Evolutionary conservation across 2,329 filamentous ascomycete species (phyloP).

Genomic region (Paecilomyces sp.): DNA sequence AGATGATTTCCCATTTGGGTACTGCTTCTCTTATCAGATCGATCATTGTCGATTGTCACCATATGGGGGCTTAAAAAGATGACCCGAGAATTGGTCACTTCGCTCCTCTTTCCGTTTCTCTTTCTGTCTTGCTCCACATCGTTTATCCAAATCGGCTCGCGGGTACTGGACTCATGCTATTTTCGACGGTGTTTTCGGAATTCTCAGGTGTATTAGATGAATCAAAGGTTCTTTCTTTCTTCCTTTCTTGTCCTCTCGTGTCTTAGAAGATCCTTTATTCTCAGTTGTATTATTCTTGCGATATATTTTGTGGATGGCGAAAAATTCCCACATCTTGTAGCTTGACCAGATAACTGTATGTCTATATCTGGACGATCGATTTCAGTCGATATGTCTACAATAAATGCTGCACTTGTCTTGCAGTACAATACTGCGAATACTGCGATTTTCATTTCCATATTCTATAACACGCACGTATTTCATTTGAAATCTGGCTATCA

Average conservation of each 20-base stretch:
- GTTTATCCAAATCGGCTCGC: not conserved
- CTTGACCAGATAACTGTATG: not conserved
- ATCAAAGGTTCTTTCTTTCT: constrained; percentile 8
- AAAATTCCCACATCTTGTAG: not conserved
- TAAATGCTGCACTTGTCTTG: not conserved
- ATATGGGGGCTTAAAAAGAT: not conserved
- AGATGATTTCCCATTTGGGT: constrained; percentile 15
- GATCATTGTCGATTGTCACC: constrained; percentile 1
- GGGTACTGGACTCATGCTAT: not conserved
- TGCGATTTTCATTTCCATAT: not conserved
- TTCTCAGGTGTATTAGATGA: constrained; percentile 21
- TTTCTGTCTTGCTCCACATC: not conserved
- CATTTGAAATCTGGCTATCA: not conserved
- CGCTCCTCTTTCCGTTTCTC: constrained; percentile 8
- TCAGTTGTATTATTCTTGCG: not conserved
- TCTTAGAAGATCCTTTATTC: not conserved
- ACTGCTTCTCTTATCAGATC: constrained; percentile 2
- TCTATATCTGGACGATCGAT: not conserved
- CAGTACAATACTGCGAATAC: not conserved
- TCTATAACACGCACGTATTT: not conserved
- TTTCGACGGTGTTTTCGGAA: constrained; percentile 6
- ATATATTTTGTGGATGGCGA: not conserved
- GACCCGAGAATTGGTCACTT: constrained; percentile 5
- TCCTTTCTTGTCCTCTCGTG: not conserved
- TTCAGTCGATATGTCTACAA: not conserved